Conservation (phyloP, 306 rosid species). For the Acacia melanoxylon region DNA sequence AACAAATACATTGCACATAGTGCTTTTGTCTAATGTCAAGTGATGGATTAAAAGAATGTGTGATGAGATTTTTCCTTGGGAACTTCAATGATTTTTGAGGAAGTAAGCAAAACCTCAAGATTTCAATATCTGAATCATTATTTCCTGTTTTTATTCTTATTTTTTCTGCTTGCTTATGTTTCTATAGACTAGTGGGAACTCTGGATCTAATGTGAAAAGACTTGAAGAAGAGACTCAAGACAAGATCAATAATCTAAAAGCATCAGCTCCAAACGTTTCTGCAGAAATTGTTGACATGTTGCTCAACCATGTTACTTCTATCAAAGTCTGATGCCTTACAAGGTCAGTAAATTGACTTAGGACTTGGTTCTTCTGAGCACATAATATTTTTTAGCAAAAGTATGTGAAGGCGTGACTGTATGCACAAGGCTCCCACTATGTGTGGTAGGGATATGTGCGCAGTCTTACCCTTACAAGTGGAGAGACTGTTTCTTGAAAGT, state of each 20-base stretch:
- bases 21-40: neutral
- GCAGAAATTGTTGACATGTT: slow-evolving; percentile 64
- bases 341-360: slow-evolving; percentile 17
- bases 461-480: too few relatives aligned
- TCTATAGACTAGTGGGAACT: slow-evolving; percentile 55
- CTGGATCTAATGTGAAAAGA: slow-evolving; percentile 61
- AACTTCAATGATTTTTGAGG: slow-evolving; percentile 30
- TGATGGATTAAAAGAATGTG: neutral
- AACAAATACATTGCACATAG: too few relatives aligned
- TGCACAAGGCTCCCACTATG: too few relatives aligned
- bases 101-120: neutral
- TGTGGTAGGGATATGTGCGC: too few relatives aligned
- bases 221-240: slow-evolving; percentile 70
- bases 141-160: slow-evolving; percentile 1
- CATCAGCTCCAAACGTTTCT: slow-evolving; percentile 48
- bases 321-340: slow-evolving; percentile 24
- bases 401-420: neutral
- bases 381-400: neutral
- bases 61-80: neutral
- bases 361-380: neutral
- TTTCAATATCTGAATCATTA: neutral
- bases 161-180: neutral
- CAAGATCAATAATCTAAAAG: slow-evolving; percentile 52
- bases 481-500: neutral
- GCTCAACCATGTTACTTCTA: slow-evolving; percentile 53